These are phyloP conservation scores for Aspergillus fijiensis DNA, from an alignment of 2,329 filamentous ascomycete species.

Conservation along the genomic window DNA sequence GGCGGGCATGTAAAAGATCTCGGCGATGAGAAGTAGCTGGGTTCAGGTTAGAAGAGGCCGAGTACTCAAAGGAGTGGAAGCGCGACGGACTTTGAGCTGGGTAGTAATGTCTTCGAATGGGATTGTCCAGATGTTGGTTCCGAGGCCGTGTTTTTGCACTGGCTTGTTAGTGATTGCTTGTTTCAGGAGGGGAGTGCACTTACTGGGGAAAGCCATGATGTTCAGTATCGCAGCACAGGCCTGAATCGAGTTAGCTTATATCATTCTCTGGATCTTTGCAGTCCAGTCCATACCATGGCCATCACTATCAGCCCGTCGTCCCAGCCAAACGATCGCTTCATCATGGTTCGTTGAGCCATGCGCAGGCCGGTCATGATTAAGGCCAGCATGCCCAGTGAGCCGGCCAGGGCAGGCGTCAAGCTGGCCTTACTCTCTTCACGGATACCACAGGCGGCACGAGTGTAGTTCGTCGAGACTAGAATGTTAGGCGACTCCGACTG, in stretches of 20 bases:
- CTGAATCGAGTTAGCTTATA: background rate
- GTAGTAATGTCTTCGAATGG: slow-evolving; percentile 12
- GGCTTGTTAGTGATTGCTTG: background rate
- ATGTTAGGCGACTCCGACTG: background rate
- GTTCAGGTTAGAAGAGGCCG: background rate
- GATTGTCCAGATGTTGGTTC: slow-evolving; percentile 17
- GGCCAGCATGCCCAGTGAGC: slow-evolving; percentile 12
- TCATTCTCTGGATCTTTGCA: background rate
- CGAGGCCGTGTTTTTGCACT: slow-evolving; percentile 16
- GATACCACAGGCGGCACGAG: slow-evolving; percentile 10
- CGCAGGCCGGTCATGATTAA: slow-evolving; percentile 14
- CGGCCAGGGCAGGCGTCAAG: slow-evolving; percentile 10
- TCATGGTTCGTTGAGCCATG: slow-evolving; percentile 3
- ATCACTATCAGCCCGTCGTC: slow-evolving; percentile 13
- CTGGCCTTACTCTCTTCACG: slow-evolving; percentile 4
- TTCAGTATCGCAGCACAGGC: slow-evolving; percentile 10
- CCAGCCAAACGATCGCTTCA: slow-evolving; percentile 14
- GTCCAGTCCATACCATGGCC: slow-evolving; percentile 2
- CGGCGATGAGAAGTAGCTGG: slow-evolving; percentile 22
- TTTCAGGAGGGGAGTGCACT: background rate
- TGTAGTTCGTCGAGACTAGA: slow-evolving; percentile 10
- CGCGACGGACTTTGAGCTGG: slow-evolving; percentile 11
- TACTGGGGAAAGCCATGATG: slow-evolving; percentile 8
- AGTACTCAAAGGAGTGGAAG: background rate
- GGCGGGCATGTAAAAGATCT: slow-evolving; percentile 50